Percentiles rank a stretch among this genome's conserved stretches.
phyloP scores from a whole-genome alignment of 192 early-diverging fungal species.

The Backusella circina region DNA sequence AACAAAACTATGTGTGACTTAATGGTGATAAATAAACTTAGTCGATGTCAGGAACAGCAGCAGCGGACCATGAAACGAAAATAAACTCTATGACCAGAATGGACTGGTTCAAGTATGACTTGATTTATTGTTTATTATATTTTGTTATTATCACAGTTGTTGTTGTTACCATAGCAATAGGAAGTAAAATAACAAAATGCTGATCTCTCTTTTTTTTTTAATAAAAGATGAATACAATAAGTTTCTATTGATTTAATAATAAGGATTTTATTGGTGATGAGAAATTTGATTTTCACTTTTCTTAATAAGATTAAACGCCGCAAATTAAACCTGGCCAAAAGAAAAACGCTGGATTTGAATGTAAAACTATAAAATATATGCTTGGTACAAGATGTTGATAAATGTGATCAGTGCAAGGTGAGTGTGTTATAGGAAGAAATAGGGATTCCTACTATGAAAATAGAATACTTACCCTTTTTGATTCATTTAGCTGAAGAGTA shows the following conservation, averaged over 20 bases:
- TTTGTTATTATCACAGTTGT: not conserved
- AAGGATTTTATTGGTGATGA: not conserved
- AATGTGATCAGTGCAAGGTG: too few species aligned
- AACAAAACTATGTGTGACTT: not conserved
- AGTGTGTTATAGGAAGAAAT: too few species aligned
- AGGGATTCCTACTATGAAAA: not conserved
- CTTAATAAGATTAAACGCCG: not conserved
- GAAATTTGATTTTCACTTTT: not conserved
- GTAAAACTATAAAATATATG: not conserved
- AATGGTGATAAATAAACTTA: not conserved
- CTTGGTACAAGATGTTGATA: not conserved
- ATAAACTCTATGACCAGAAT: conserved; percentile 3
- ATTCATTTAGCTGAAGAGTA: too few species aligned
- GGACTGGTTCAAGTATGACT: not conserved
- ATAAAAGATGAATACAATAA: too few species aligned
- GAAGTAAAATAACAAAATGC: not conserved
- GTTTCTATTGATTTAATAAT: not conserved
- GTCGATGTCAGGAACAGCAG: not conserved
- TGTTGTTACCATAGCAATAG: not conserved
- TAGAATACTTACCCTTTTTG: not conserved
- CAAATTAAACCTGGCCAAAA: not conserved
- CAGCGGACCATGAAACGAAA: not conserved
- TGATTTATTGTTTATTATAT: not conserved
- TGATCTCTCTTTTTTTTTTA: not conserved
- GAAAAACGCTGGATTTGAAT: not conserved